These are phyloP conservation scores for Saccharomycodes ludwigii DNA, from an alignment of 805 yeast genomes.

Conservation along the genomic window DNA sequence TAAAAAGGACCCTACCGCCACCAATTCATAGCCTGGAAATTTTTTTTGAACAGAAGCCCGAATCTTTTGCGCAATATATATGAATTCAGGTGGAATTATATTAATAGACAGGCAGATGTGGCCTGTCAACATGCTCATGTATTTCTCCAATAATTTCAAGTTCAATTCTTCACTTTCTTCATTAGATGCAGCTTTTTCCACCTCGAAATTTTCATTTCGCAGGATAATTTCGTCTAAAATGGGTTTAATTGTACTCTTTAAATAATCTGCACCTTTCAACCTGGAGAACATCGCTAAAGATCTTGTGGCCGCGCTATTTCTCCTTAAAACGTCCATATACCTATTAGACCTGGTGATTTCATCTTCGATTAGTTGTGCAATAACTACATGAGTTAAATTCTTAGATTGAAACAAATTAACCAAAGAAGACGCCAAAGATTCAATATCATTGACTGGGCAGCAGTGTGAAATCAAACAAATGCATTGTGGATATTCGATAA, in stretches of 20 bases:
- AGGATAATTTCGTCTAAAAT: constrained; percentile 41
- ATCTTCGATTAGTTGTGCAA: constrained; percentile 41
- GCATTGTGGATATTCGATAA: constrained; percentile 30
- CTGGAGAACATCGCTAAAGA: constrained; percentile 61
- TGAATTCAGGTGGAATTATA: constrained; percentile 57
- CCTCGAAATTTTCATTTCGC: constrained; percentile 44
- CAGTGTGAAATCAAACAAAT: constrained; percentile 41
- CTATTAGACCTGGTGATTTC: constrained; percentile 52
- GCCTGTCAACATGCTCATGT: constrained; percentile 44
- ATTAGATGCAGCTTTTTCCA: constrained; percentile 36
- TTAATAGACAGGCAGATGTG: constrained; percentile 43
- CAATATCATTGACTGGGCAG: constrained; percentile 60
- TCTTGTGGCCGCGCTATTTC: constrained; percentile 75
- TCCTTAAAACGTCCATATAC: constrained; percentile 61
- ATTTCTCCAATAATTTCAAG: constrained; percentile 38
- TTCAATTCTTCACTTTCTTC: constrained; percentile 30
- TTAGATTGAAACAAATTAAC: constrained; percentile 40
- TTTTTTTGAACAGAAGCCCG: constrained; percentile 42
- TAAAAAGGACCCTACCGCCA: constrained; percentile 78
- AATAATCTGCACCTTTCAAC: constrained; percentile 49
- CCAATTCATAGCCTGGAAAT: constrained; percentile 52
- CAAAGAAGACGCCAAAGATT: constrained; percentile 54
- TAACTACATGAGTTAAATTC: constrained; percentile 32
- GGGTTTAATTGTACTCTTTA: constrained; percentile 40
- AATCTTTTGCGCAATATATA: constrained; percentile 58